Evolutionary conservation across 2,329 filamentous ascomycete species (phyloP).

Genomic region (Pyricularia sp.): DNA sequence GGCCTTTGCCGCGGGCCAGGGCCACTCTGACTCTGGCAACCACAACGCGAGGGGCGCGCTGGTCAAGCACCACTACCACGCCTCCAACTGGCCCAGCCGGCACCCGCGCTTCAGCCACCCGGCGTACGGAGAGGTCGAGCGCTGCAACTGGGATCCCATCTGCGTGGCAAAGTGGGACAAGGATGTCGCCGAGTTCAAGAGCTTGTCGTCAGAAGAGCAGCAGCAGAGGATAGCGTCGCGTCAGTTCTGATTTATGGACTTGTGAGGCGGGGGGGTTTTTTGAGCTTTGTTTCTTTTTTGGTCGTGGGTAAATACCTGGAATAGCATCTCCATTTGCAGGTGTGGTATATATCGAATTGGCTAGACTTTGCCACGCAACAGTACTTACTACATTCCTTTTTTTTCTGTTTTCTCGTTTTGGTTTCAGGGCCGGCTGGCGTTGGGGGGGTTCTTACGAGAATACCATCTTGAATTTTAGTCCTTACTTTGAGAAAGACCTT

Average conservation of each 20-base stretch:
- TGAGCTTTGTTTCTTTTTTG: too few relatives aligned
- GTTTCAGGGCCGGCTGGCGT: neutral
- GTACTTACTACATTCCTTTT: neutral
- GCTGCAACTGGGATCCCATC: conserved; percentile 54
- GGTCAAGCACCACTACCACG: conserved; percentile 64
- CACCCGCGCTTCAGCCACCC: conserved; percentile 57
- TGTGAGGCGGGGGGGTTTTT: neutral
- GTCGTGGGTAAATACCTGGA: neutral
- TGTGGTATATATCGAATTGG: neutral
- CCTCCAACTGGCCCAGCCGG: conserved; percentile 54
- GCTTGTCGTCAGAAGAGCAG: conserved; percentile 45
- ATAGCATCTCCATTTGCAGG: neutral
- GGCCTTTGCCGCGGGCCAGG: conserved; percentile 60
- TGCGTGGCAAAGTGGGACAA: conserved; percentile 55
- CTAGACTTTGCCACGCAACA: neutral
- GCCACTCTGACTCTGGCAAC: conserved; percentile 59
- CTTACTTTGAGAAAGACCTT: too few relatives aligned
- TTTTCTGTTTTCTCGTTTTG: neutral
- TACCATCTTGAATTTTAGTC: neutral
- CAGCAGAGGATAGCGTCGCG: conserved; percentile 25
- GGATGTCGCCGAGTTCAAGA: conserved; percentile 47
- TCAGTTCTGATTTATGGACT: neutral
- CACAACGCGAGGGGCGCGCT: conserved; percentile 53
- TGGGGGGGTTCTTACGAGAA: neutral
- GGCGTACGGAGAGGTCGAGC: conserved; percentile 56